Conservation (phyloP, 2,329 filamentous ascomycete genomes). For the Geosmithia flava region DNA sequence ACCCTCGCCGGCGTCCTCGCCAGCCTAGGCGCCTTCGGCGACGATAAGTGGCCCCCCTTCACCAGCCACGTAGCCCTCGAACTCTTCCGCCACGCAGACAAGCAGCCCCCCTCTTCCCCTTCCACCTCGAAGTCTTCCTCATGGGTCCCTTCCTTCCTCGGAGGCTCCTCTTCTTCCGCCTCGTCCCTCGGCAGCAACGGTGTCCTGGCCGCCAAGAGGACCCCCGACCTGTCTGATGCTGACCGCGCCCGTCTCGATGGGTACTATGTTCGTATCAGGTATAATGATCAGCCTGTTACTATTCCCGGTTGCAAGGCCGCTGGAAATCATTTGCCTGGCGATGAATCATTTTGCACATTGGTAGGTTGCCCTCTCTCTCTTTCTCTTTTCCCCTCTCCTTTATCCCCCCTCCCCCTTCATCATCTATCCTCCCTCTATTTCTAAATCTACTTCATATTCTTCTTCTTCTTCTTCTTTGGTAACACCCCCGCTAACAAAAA, state of each 20-base stretch:
- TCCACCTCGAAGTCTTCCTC: slow-evolving; percentile 1
- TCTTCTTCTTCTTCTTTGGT: background rate
- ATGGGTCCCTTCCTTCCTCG: slow-evolving; percentile 11
- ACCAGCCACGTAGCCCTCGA: slow-evolving; percentile 88
- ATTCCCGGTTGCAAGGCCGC: slow-evolving; percentile 67
- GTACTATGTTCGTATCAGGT: slow-evolving; percentile 82
- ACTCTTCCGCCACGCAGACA: slow-evolving; percentile 53
- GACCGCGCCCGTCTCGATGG: slow-evolving; percentile 53
- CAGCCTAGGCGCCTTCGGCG: slow-evolving; percentile 67
- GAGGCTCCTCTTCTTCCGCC: slow-evolving; percentile 1
- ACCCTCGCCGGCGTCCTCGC: slow-evolving; percentile 71
- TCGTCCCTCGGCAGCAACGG: slow-evolving; percentile 12
- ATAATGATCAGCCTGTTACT: slow-evolving; percentile 74
- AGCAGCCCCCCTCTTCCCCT: slow-evolving; percentile 7
- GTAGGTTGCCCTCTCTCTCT: slow-evolving; percentile 27
- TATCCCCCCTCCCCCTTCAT: background rate
- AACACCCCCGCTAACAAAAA: slow-evolving; percentile 3
- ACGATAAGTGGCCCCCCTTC: slow-evolving; percentile 76
- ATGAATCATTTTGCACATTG: slow-evolving; percentile 84
- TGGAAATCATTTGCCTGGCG: slow-evolving; percentile 76
- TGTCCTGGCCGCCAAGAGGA: slow-evolving; percentile 48
- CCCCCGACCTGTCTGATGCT: slow-evolving; percentile 37
- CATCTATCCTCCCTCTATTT: no score
- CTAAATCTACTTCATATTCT: no score
- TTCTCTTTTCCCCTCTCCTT: background rate